Conservation (phyloP, 345 rosid genomes). For the Rhodomyrtus tomentosa region DNA sequence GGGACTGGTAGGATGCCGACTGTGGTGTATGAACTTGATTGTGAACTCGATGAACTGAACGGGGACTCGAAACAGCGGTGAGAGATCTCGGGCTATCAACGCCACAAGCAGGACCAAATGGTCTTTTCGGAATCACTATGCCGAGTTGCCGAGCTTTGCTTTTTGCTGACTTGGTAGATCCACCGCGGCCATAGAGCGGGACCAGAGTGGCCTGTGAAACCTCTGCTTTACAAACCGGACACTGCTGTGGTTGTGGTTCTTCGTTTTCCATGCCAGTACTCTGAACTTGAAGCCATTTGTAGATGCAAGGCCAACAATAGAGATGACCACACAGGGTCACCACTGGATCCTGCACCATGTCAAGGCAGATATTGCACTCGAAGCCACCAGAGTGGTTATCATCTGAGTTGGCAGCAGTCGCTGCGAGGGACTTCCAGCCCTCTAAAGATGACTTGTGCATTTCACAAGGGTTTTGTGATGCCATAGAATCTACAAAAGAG, state of each 20-base stretch:
- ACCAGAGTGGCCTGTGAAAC: conserved; percentile 21
- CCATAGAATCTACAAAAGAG: not conserved
- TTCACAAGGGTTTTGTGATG: not conserved
- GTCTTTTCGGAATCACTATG: conserved; percentile 13
- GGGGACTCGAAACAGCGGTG: not conserved
- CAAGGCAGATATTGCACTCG: conserved; percentile 68
- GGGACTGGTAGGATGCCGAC: not conserved
- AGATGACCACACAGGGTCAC: conserved; percentile 94
- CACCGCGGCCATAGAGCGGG: conserved; percentile 35
- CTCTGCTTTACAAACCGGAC: conserved; percentile 39
- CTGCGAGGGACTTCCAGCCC: conserved; percentile 7
- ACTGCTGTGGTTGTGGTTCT: conserved; percentile 12
- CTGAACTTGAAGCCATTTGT: conserved; percentile 77
- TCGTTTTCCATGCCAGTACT: conserved; percentile 14
- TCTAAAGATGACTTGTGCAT: not conserved
- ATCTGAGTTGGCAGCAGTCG: not conserved
- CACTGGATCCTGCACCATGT: conserved; percentile 76
- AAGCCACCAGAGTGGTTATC: conserved; percentile 9
- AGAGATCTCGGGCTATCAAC: conserved; percentile 8
- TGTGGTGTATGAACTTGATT: not conserved
- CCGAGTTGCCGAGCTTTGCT: conserved; percentile 12
- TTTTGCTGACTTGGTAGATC: conserved; percentile 4
- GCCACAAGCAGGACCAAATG: conserved; percentile 3
- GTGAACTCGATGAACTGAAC: not conserved
- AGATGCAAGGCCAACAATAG: conserved; percentile 96